phyloP scores from a whole-genome alignment of 2,329 filamentous ascomycete genomes.

The Microdochium nivale region DNA sequence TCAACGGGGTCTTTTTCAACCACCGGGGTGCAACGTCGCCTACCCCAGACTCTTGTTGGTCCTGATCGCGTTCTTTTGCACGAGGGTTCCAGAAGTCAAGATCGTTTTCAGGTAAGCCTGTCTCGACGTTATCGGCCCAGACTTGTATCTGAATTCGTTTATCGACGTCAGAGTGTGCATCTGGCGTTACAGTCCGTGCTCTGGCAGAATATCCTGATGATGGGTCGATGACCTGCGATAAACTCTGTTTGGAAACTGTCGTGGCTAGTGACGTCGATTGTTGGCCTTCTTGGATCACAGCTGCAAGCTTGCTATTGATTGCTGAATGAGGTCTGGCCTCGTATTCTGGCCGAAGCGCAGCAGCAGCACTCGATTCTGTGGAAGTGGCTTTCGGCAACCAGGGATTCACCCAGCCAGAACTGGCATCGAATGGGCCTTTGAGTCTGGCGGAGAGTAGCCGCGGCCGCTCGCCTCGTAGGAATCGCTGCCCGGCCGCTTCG shows the following conservation, averaged over 20 bases:
- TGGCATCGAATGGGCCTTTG: slow-evolving; percentile 49
- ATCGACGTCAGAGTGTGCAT: background rate
- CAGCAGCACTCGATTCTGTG: background rate
- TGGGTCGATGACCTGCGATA: background rate
- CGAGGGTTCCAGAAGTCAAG: background rate
- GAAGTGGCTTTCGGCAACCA: slow-evolving; percentile 28
- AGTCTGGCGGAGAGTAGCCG: slow-evolving; percentile 52
- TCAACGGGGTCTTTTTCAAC: background rate
- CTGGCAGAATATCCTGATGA: background rate
- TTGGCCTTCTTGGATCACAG: too few species aligned
- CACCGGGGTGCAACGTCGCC: background rate
- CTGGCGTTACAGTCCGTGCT: background rate
- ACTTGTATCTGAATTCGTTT: background rate
- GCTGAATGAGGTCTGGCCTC: background rate
- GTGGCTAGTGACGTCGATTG: background rate
- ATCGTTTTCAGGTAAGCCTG: background rate
- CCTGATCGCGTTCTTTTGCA: background rate
- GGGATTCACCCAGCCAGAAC: slow-evolving; percentile 42
- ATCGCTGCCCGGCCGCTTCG: slow-evolving; percentile 50
- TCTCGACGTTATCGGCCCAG: background rate
- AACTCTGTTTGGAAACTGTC: background rate
- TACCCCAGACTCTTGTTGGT: background rate
- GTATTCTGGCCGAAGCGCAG: background rate
- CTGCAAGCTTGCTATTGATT: too few species aligned
- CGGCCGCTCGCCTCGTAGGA: slow-evolving; percentile 45